Evolutionary conservation across 1,139 yeast genomes (phyloP).

Genomic region (Taphrina communis): DNA sequence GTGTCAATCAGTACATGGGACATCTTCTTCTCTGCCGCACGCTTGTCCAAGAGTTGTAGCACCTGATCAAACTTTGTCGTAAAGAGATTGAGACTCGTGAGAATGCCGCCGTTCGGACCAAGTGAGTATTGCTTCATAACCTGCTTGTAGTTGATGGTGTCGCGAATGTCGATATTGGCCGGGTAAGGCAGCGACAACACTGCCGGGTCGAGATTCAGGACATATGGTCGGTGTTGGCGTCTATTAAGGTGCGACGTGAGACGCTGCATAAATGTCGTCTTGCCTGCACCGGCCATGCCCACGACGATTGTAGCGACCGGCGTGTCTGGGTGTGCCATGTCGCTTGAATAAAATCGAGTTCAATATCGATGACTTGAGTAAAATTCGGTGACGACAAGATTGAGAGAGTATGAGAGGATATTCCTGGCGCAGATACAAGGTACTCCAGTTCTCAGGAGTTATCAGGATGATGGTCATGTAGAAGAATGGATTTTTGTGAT

Average conservation of each 20-base stretch:
- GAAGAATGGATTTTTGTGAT: no score
- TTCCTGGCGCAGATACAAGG: no score
- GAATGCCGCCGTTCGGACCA: slow-evolving; percentile 99
- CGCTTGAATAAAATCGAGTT: not conserved
- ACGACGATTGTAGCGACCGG: slow-evolving; percentile 42
- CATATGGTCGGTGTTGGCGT: slow-evolving; percentile 72
- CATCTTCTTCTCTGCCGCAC: slow-evolving; percentile 53
- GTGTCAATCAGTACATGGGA: slow-evolving; percentile 85
- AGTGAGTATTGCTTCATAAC: slow-evolving; percentile 90
- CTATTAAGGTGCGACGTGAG: slow-evolving; percentile 85
- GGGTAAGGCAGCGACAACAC: slow-evolving; percentile 90
- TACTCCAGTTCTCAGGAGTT: no score
- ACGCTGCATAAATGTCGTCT: slow-evolving; percentile 97
- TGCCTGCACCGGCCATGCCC: slow-evolving; percentile 56
- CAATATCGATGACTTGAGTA: not conserved
- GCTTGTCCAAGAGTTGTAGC: slow-evolving; percentile 78
- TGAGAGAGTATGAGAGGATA: no score
- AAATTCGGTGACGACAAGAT: no score
- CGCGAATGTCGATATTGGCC: slow-evolving; percentile 93
- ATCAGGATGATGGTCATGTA: no score
- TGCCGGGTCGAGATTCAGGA: slow-evolving; percentile 94
- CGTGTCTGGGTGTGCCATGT: slow-evolving; percentile 16
- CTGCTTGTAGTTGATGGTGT: slow-evolving; percentile 91
- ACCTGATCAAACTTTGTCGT: slow-evolving; percentile 97
- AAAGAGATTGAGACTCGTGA: slow-evolving; percentile 88